Evolutionary conservation across 1,284 basidiomycete species (phyloP).

Genomic region (Rhodotorula sp.): DNA sequence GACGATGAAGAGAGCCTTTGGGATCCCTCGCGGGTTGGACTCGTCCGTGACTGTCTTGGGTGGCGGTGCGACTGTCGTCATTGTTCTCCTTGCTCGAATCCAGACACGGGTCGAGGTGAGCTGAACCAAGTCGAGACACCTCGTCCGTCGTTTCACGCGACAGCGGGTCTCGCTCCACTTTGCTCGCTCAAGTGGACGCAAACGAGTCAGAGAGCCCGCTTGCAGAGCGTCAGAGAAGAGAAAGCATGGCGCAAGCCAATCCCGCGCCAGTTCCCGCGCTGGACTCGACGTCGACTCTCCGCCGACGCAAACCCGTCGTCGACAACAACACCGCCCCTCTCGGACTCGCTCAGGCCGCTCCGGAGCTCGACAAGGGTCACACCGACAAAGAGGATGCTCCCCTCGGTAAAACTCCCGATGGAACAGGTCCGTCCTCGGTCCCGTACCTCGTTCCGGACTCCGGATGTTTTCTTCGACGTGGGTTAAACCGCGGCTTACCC

Average conservation of each 20-base stretch:
- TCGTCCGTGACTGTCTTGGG: slow-evolving; percentile 46
- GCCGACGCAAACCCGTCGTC: neutral
- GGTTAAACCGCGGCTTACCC: neutral
- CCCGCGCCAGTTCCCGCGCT: no score
- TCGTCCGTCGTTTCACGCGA: no score
- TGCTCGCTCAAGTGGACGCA: no score
- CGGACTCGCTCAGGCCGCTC: neutral
- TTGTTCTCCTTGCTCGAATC: neutral
- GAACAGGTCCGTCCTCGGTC: slow-evolving; percentile 61
- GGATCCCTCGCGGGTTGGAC: slow-evolving; percentile 86
- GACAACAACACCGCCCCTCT: neutral
- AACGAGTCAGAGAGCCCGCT: no score
- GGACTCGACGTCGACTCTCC: no score
- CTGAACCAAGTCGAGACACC: no score
- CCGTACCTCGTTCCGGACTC: neutral
- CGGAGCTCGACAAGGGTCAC: neutral
- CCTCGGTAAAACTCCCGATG: slow-evolving; percentile 81
- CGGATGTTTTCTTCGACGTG: neutral
- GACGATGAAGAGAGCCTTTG: slow-evolving; percentile 91
- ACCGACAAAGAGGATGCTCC: slow-evolving; percentile 49
- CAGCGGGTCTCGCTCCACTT: no score
- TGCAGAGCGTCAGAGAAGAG: no score
- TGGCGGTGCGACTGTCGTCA: neutral
- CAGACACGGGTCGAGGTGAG: no score
- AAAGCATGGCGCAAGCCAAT: no score